A percentile compares a stretch with the other conserved stretches of the same genome.
phyloP scores from a whole-genome alignment of 176 grass and related monocot species.

The Triticum monococcum region DNA sequence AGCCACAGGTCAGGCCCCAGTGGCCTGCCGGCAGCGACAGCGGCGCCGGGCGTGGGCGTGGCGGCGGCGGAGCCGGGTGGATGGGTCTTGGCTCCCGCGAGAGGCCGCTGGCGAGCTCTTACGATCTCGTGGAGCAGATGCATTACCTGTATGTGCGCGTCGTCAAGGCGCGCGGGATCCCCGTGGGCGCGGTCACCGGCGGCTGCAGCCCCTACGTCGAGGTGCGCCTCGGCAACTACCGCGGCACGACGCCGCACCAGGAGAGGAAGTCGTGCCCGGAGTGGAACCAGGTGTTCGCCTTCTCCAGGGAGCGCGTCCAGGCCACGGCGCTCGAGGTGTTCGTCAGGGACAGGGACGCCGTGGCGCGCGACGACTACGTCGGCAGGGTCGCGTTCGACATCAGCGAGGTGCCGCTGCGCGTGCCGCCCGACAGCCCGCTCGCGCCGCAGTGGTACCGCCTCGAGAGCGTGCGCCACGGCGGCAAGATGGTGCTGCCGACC shows the following conservation, averaged over 20 bases:
- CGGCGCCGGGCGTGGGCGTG: neutral
- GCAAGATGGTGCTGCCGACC: slow-evolving; percentile 20
- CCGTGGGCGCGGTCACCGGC: slow-evolving; percentile 29
- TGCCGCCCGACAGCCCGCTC: slow-evolving; percentile 78
- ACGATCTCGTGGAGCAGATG: slow-evolving; percentile 86
- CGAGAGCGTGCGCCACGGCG: slow-evolving; percentile 4
- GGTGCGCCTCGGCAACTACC: slow-evolving; percentile 64
- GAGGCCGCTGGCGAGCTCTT: slow-evolving; percentile 48
- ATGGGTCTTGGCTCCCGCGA: slow-evolving; percentile 30
- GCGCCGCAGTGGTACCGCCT: slow-evolving; percentile 80
- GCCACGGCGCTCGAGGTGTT: slow-evolving; percentile 65
- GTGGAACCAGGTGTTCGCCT: slow-evolving; percentile 87
- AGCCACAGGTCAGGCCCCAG: slow-evolving; percentile 31
- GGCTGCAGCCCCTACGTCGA: slow-evolving; percentile 58
- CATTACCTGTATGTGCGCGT: slow-evolving; percentile 77
- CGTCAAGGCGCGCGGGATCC: slow-evolving; percentile 67
- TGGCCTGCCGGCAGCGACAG: slow-evolving; percentile 34
- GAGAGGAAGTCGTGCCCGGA: slow-evolving; percentile 41
- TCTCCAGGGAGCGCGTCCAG: slow-evolving; percentile 60
- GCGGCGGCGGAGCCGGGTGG: neutral
- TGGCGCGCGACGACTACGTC: slow-evolving; percentile 46
- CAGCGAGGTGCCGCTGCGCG: slow-evolving; percentile 55
- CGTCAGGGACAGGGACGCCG: slow-evolving; percentile 48
- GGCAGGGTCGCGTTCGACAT: slow-evolving; percentile 64
- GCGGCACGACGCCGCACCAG: slow-evolving; percentile 45